These are phyloP conservation scores for Fragilariopsis cylindrus DNA, from an alignment of 108 stramenopile genomes.

Conservation along the genomic window DNA sequence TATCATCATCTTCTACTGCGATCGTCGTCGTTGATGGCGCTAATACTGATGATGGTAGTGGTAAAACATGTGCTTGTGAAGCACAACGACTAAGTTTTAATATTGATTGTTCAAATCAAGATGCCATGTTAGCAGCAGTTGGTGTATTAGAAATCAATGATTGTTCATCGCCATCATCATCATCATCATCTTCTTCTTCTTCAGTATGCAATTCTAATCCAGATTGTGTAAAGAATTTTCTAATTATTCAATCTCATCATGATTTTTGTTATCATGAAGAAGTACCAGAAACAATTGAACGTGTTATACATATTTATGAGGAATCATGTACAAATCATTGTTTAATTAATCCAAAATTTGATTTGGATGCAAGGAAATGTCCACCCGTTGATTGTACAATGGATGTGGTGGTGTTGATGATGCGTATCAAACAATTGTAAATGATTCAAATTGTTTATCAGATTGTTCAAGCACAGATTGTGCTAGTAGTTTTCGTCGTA, in stretches of 20 bases:
- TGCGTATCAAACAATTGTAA: neutral
- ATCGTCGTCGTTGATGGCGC: neutral
- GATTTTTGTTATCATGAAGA: constrained; percentile 5
- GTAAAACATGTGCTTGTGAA: constrained; percentile 4
- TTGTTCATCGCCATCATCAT: neutral
- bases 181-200: neutral
- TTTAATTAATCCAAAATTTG: neutral
- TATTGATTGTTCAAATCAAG: neutral
- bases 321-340: constrained; percentile 6
- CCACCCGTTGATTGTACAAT: neutral
- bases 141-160: neutral
- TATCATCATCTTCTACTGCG: neutral
- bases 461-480: neutral
- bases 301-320: neutral
- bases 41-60: neutral
- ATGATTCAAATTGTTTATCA: neutral
- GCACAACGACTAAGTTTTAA: neutral
- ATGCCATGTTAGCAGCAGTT: neutral
- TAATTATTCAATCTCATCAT: constrained; percentile 8
- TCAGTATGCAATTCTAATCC: no score
- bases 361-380: neutral
- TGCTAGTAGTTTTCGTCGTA: neutral
- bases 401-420: neutral
- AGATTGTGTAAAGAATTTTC: constrained; percentile 1
- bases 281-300: constrained; percentile 6